A percentile compares a stretch with the other conserved stretches of the same genome.
phyloP scores from a whole-genome alignment of 805 yeast species.

The Kodamaea jinghongensis region DNA sequence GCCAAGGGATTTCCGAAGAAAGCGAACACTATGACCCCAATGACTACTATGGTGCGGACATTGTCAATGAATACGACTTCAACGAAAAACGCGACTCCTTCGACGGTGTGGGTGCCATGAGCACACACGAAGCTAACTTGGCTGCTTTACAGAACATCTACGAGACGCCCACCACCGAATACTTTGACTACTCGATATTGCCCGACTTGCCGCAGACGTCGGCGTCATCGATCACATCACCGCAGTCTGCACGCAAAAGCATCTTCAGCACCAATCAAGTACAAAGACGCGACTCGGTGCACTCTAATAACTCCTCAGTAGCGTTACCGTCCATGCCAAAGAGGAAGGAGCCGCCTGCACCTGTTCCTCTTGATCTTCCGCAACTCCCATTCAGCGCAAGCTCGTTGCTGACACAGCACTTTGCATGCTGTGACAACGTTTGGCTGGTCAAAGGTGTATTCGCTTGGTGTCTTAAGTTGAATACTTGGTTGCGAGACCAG shows the following conservation, averaged over 20 bases:
- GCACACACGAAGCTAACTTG: constrained; percentile 8
- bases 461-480: constrained; percentile 52
- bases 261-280: constrained; percentile 6
- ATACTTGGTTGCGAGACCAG: constrained; percentile 53
- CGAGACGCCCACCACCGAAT: constrained; percentile 21
- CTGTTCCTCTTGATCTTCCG: constrained; percentile 49
- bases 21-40: constrained; percentile 2
- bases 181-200: constrained; percentile 34
- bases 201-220: constrained; percentile 30
- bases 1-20: not conserved
- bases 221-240: constrained; percentile 5
- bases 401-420: constrained; percentile 46
- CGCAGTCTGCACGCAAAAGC: constrained; percentile 1
- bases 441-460: constrained; percentile 49
- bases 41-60: constrained; percentile 4
- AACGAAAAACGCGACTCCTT: not conserved
- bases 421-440: constrained; percentile 45
- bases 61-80: constrained; percentile 1
- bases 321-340: constrained; percentile 7
- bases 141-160: constrained; percentile 1
- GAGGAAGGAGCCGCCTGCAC: constrained; percentile 31
- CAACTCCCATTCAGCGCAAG: constrained; percentile 56
- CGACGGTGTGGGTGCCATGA: constrained; percentile 12
- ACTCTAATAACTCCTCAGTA: constrained; percentile 2
- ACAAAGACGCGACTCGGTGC: constrained; percentile 3